These are phyloP conservation scores for Aaosphaeria pasadenensis DNA, from an alignment of 2,329 filamentous ascomycete species.

Conservation along the genomic window DNA sequence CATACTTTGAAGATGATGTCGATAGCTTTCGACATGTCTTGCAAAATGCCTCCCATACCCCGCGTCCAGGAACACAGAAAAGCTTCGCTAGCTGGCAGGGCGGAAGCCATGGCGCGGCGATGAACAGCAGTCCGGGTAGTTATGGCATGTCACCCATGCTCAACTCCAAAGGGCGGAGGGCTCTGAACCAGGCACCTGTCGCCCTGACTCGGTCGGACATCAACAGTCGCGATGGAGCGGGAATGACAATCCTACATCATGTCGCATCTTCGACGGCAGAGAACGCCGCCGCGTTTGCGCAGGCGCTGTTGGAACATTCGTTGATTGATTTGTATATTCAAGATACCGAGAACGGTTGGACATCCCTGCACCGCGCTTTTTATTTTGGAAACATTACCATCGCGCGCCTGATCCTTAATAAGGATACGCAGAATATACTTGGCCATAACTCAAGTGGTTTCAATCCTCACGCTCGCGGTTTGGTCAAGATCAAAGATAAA, in stretches of 20 bases:
- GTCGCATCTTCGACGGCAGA: slow-evolving; percentile 72
- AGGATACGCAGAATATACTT: slow-evolving; percentile 66
- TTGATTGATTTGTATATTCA: slow-evolving; percentile 81
- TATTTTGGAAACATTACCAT: slow-evolving; percentile 88
- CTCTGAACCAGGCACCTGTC: slow-evolving; percentile 23
- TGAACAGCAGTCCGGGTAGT: slow-evolving; percentile 47
- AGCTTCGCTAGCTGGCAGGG: slow-evolving; percentile 34
- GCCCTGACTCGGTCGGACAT: slow-evolving; percentile 63
- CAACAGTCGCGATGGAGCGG: slow-evolving; percentile 79
- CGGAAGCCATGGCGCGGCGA: slow-evolving; percentile 23
- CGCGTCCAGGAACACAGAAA: slow-evolving; percentile 55
- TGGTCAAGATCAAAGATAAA: slow-evolving; percentile 93
- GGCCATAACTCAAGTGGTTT: slow-evolving; percentile 59
- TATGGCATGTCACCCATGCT: slow-evolving; percentile 46
- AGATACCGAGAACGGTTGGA: slow-evolving; percentile 93
- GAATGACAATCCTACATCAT: slow-evolving; percentile 80
- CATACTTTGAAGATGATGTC: slow-evolving; percentile 96
- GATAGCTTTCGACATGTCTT: slow-evolving; percentile 88
- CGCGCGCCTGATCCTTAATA: slow-evolving; percentile 75
- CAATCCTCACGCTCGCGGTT: slow-evolving; percentile 62
- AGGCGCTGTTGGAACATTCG: slow-evolving; percentile 76
- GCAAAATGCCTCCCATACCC: slow-evolving; percentile 63
- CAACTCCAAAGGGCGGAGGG: slow-evolving; percentile 33
- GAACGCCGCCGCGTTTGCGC: slow-evolving; percentile 70
- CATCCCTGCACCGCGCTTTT: slow-evolving; percentile 83